phyloP scores from a whole-genome alignment of 495 filamentous ascomycete species.

The Penicillium soppii region DNA sequence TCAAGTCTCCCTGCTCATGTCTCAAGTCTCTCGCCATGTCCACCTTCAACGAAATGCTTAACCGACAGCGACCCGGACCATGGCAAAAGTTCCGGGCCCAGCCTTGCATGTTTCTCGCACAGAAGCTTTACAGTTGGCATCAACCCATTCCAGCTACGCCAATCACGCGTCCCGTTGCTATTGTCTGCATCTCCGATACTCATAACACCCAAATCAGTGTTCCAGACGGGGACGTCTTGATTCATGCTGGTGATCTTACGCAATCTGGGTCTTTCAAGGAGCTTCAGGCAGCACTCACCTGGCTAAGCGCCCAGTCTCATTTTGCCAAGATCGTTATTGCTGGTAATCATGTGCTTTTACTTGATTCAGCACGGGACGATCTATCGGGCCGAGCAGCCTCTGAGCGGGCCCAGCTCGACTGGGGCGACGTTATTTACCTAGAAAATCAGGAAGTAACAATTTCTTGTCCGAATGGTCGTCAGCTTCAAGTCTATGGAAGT shows the following conservation, averaged over 20 bases:
- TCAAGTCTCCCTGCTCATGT: not conserved
- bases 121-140: conserved; percentile 15
- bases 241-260: conserved; percentile 76
- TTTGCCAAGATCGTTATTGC: conserved; percentile 65
- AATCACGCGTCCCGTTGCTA: conserved; percentile 11
- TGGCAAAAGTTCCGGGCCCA: conserved; percentile 17
- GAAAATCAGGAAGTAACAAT: conserved; percentile 45
- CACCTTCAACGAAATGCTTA: conserved; percentile 10
- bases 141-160: conserved; percentile 12
- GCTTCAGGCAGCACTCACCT: conserved; percentile 62
- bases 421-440: conserved; percentile 51
- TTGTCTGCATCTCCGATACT: conserved; percentile 70
- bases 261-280: conserved; percentile 58
- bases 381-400: conserved; percentile 4
- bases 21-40: too few relatives aligned
- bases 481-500: conserved; percentile 54
- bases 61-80: conserved; percentile 14
- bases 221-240: conserved; percentile 67
- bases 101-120: conserved; percentile 21
- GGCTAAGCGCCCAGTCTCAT: conserved; percentile 61
- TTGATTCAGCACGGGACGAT: conserved; percentile 47
- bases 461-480: conserved; percentile 49
- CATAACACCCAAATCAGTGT: conserved; percentile 61
- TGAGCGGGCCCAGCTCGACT: conserved; percentile 32
- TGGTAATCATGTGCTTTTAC: conserved; percentile 71